Conservation (phyloP, 2,329 filamentous ascomycete genomes). For the Fonsecaea erecta region DNA sequence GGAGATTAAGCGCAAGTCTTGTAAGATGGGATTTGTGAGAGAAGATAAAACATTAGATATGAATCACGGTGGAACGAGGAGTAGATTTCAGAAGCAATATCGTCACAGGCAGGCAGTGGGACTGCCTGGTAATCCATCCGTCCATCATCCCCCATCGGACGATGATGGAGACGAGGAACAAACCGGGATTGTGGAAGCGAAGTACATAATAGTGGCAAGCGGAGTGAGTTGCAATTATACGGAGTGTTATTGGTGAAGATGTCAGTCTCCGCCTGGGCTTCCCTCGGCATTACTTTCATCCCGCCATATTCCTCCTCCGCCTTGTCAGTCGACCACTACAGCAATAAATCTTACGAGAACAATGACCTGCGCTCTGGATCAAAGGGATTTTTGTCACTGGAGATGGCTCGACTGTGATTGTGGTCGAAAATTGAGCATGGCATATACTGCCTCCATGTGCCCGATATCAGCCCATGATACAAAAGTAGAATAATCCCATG, state of each 20-base stretch:
- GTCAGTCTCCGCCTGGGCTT: not conserved
- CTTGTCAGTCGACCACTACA: not conserved
- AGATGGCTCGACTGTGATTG: not conserved
- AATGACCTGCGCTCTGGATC: not conserved
- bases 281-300: not conserved
- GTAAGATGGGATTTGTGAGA: not conserved
- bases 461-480: not conserved
- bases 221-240: not conserved
- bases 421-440: not conserved
- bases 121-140: not conserved
- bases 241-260: not conserved
- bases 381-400: not conserved
- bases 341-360: not conserved
- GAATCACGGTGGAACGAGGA: not conserved
- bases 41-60: slow-evolving; percentile 1
- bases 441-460: not conserved
- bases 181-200: slow-evolving; percentile 26
- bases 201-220: not conserved
- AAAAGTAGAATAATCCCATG: not conserved
- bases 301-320: not conserved
- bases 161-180: slow-evolving; percentile 16
- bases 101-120: slow-evolving; percentile 9
- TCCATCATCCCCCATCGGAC: slow-evolving; percentile 8
- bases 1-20: not conserved
- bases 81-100: slow-evolving; percentile 5